Evolutionary conservation across 305 asterid genomes (phyloP).

Genomic region (Fraxinus velutina): DNA sequence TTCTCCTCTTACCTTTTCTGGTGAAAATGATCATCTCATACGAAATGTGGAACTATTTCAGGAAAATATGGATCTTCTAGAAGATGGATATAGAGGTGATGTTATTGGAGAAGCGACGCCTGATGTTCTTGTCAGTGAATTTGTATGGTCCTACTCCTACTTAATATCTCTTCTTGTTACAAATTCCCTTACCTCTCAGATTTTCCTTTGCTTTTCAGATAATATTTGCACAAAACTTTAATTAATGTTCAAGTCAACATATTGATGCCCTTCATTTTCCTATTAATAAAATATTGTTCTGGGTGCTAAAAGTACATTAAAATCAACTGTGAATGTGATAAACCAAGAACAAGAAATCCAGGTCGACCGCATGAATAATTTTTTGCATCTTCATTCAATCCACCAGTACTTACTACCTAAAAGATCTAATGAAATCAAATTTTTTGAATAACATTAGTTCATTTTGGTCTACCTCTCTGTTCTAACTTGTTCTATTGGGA

Average conservation of each 20-base stretch:
- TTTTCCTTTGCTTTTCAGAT: not conserved
- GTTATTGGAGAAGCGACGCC: conserved; percentile 93
- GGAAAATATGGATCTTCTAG: conserved; percentile 64
- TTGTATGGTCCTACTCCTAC: conserved; percentile 51
- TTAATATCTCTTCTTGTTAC: not conserved
- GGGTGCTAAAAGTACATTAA: not conserved
- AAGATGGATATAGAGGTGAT: conserved; percentile 80
- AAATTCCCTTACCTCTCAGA: not conserved
- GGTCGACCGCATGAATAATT: not conserved
- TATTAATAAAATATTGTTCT: not conserved
- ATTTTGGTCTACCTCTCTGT: not conserved
- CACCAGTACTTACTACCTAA: not conserved
- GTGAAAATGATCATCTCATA: not conserved
- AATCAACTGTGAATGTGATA: not conserved
- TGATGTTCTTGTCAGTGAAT: conserved; percentile 84
- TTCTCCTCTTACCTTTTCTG: not conserved
- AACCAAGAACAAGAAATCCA: not conserved
- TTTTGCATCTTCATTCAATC: not conserved
- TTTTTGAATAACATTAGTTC: not conserved
- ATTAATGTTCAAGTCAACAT: not conserved
- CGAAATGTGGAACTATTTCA: conserved; percentile 31
- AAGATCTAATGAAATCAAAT: not conserved
- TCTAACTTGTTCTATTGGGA: not conserved
- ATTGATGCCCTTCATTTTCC: not conserved
- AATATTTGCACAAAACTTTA: not conserved